A percentile compares a stretch with the other conserved stretches of the same genome.
Conservation (phyloP, 106 monocot species). For the Amphibolis antarctica region DNA sequence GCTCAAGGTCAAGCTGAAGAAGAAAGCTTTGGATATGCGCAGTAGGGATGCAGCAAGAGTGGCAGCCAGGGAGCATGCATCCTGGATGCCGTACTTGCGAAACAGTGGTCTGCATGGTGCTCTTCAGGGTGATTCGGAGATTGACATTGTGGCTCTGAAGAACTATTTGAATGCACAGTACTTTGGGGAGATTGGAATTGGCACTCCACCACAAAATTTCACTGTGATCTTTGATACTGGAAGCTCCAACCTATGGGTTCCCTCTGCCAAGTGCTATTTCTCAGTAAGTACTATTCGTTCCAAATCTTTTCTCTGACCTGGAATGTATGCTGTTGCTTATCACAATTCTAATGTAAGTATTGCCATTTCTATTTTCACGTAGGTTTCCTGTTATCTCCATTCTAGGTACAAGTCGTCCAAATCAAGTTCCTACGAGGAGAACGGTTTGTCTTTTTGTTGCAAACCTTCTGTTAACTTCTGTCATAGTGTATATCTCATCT, state of each 20-base stretch:
- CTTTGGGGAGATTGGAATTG: slow-evolving; percentile 94
- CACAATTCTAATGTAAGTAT: not conserved
- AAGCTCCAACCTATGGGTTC: slow-evolving; percentile 93
- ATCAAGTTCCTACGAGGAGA: slow-evolving; percentile 59
- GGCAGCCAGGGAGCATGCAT: slow-evolving; percentile 14
- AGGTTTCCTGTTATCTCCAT: slow-evolving; percentile 76
- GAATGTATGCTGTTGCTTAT: not conserved
- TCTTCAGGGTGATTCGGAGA: slow-evolving; percentile 17
- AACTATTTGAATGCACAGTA: slow-evolving; percentile 99
- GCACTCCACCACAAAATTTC: slow-evolving; percentile 76
- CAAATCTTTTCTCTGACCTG: not conserved
- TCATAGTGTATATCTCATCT: not conserved
- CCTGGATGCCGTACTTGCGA: not conserved
- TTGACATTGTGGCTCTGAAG: slow-evolving; percentile 64
- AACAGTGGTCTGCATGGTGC: slow-evolving; percentile 17
- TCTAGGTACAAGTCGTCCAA: slow-evolving; percentile 49
- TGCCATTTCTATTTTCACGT: slow-evolving; percentile 10
- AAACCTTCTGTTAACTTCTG: not conserved
- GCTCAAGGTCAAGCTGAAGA: slow-evolving; percentile 61
- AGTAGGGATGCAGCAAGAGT: slow-evolving; percentile 25
- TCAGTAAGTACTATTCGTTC: slow-evolving; percentile 40
- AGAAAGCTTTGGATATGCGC: slow-evolving; percentile 49
- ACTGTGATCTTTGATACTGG: slow-evolving; percentile 97
- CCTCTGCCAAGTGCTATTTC: slow-evolving; percentile 90
- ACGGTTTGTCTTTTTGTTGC: slow-evolving; percentile 34